These are phyloP conservation scores for Sutorius australiensis DNA, from an alignment of 768 basidiomycete genomes.

Conservation along the genomic window DNA sequence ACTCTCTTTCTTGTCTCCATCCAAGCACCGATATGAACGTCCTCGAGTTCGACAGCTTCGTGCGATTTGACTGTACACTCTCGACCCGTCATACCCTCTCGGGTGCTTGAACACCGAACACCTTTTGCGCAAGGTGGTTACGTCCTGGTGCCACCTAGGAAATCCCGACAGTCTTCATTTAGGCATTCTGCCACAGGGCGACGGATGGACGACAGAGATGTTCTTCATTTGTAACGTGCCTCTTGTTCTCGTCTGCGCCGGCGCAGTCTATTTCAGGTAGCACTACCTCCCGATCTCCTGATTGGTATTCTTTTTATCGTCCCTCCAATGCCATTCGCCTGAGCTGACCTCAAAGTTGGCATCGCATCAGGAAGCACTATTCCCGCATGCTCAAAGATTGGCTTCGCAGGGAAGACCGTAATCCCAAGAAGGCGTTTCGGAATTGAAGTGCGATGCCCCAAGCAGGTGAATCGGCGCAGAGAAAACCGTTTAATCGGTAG, in stretches of 20 bases:
- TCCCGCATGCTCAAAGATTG: background rate
- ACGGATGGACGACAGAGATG: background rate
- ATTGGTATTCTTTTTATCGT: background rate
- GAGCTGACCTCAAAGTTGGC: background rate
- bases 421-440: background rate
- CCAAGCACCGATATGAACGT: background rate
- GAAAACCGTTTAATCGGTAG: background rate
- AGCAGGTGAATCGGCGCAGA: background rate
- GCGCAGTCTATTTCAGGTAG: background rate
- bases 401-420: background rate
- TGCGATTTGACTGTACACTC: background rate
- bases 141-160: background rate
- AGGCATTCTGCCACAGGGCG: background rate
- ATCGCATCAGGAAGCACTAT: background rate
- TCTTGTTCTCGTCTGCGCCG: background rate
- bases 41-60: background rate
- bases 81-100: background rate
- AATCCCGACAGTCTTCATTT: background rate
- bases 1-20: background rate
- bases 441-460: background rate
- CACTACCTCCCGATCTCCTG: background rate
- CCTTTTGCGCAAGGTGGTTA: background rate
- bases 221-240: background rate
- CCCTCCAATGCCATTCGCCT: background rate
- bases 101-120: background rate